phyloP scores from a whole-genome alignment of 306 rosid genomes.

The Cotoneaster glaucophyllus region DNA sequence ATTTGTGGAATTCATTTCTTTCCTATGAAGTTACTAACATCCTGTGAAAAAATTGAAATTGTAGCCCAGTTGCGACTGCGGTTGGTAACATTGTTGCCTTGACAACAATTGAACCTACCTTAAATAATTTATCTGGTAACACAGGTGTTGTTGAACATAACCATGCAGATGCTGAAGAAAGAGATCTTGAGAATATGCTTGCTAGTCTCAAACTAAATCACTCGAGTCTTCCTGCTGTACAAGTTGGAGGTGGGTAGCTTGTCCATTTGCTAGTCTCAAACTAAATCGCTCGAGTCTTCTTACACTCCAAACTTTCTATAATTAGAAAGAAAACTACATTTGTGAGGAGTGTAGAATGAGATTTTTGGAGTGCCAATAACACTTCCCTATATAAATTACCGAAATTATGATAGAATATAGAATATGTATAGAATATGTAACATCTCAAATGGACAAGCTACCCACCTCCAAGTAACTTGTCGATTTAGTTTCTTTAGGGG shows the following conservation, averaged over 20 bases:
- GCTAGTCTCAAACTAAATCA: constrained; percentile 7
- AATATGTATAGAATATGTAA: too few relatives aligned
- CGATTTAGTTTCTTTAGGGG: too few relatives aligned
- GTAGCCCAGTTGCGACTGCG: background rate
- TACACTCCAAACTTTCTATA: too few relatives aligned
- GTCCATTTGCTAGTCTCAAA: too few relatives aligned
- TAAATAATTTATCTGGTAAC: constrained; percentile 20
- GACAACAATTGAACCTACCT: background rate
- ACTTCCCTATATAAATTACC: too few relatives aligned
- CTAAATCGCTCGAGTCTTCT: too few relatives aligned
- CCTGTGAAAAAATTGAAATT: background rate
- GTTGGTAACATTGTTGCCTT: background rate
- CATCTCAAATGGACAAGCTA: too few relatives aligned
- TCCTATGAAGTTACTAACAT: background rate
- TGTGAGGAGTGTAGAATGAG: too few relatives aligned
- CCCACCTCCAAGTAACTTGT: too few relatives aligned
- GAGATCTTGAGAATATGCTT: constrained; percentile 11
- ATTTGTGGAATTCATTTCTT: background rate
- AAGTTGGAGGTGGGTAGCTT: constrained; percentile 47
- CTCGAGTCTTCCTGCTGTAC: constrained; percentile 36
- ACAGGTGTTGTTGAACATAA: constrained; percentile 8
- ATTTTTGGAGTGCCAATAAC: too few relatives aligned
- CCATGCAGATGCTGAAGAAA: constrained; percentile 20
- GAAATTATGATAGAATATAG: too few relatives aligned
- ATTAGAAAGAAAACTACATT: too few relatives aligned